Percentiles rank a stretch among this genome's conserved stretches.
Conservation (phyloP, 495 filamentous ascomycete species). For the Neurospora sublineolata region DNA sequence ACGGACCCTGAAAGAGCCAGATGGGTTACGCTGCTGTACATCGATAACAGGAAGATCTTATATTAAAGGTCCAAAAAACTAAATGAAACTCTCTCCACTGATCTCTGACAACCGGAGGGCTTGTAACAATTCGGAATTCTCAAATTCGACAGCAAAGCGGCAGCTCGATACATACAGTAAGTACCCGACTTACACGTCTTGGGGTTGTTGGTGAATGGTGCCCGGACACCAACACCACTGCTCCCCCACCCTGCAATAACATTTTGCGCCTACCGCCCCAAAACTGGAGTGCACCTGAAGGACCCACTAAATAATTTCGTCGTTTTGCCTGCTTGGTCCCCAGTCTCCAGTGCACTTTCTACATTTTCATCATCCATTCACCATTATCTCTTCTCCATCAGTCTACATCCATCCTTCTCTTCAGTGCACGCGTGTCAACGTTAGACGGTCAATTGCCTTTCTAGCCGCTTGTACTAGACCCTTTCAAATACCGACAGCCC, state of each 20-base stretch:
- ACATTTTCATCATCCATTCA: background rate
- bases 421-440: background rate
- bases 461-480: background rate
- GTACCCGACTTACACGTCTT: background rate
- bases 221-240: background rate
- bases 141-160: background rate
- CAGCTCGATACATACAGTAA: no score
- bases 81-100: background rate
- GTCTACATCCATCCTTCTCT: background rate
- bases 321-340: background rate
- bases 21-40: background rate
- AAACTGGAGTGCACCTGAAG: background rate
- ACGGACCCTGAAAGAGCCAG: background rate
- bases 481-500: background rate
- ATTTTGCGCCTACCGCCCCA: background rate
- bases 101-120: background rate
- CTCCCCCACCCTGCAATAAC: background rate
- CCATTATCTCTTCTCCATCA: background rate
- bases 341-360: background rate
- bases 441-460: background rate
- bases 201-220: background rate
- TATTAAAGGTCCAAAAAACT: background rate
- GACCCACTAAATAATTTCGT: conserved; percentile 1
- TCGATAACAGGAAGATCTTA: background rate
- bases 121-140: background rate